A percentile compares a stretch with the other conserved stretches of the same genome.
Conservation (phyloP, 2,329 filamentous ascomycete species). For the Iodosphaeria phyllophila region DNA sequence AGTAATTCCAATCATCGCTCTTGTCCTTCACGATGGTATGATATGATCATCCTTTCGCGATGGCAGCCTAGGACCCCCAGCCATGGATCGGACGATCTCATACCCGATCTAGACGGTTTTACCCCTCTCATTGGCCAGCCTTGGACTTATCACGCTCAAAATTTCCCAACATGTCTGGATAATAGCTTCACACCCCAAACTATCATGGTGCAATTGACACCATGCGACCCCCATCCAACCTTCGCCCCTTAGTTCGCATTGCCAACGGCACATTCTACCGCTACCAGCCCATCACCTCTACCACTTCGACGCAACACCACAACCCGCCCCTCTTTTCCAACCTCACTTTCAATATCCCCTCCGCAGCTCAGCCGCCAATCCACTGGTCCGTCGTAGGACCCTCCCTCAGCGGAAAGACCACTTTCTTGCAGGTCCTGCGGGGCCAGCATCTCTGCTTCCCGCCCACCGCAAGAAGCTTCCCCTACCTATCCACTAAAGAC, state of each 20-base stretch:
- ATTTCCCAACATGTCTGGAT: background rate
- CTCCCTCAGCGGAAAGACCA: slow-evolving; percentile 62
- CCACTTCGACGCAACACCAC: slow-evolving; percentile 22
- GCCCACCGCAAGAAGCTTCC: slow-evolving; percentile 57
- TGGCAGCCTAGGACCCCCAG: too few species aligned
- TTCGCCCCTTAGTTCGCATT: slow-evolving; percentile 49
- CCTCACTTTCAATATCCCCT: slow-evolving; percentile 52
- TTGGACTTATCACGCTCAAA: too few species aligned
- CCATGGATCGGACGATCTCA: too few species aligned
- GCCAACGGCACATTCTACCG: slow-evolving; percentile 69
- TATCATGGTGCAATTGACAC: slow-evolving; percentile 10
- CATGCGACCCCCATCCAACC: slow-evolving; percentile 18
- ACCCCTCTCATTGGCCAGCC: too few species aligned
- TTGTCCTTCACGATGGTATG: too few species aligned
- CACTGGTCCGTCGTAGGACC: slow-evolving; percentile 78
- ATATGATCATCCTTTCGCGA: too few species aligned
- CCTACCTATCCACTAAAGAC: slow-evolving; percentile 46
- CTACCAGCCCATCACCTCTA: slow-evolving; percentile 41
- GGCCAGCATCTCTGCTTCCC: slow-evolving; percentile 63
- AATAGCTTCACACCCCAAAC: background rate
- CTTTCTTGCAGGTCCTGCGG: slow-evolving; percentile 60
- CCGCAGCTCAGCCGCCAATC: slow-evolving; percentile 27
- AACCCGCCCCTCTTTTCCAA: slow-evolving; percentile 60
- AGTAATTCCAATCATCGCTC: too few species aligned
- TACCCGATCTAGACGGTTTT: too few species aligned